These are phyloP conservation scores for Ceratocystis colombiana DNA, from an alignment of 2,329 filamentous ascomycete species.

Conservation along the genomic window DNA sequence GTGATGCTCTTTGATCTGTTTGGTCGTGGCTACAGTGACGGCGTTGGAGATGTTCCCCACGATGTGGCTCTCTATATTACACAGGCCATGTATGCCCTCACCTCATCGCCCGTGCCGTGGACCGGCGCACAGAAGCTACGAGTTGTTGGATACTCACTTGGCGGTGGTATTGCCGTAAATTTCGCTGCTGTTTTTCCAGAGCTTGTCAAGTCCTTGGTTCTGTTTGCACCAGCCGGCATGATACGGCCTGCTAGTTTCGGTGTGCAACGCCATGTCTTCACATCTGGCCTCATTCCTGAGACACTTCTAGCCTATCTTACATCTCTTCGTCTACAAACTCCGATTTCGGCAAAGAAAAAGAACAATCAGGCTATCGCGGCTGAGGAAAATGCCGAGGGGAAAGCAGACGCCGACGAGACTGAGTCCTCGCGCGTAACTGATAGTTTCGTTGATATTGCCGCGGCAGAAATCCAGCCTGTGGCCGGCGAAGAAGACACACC, in stretches of 20 bases:
- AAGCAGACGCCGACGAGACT: slow-evolving; percentile 7
- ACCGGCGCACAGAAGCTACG: slow-evolving; percentile 49
- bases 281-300: slow-evolving; percentile 46
- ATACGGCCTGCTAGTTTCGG: slow-evolving; percentile 50
- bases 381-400: neutral
- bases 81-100: slow-evolving; percentile 60
- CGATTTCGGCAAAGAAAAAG: slow-evolving; percentile 38
- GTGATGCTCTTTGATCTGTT: slow-evolving; percentile 74
- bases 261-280: slow-evolving; percentile 43
- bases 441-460: slow-evolving; percentile 35
- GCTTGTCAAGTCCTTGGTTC: slow-evolving; percentile 57
- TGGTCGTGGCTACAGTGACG: slow-evolving; percentile 57
- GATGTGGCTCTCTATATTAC: slow-evolving; percentile 63
- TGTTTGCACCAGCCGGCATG: slow-evolving; percentile 71
- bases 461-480: slow-evolving; percentile 35
- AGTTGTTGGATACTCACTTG: slow-evolving; percentile 71
- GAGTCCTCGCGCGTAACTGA: slow-evolving; percentile 27
- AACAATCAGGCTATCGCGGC: slow-evolving; percentile 8
- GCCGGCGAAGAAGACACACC: slow-evolving; percentile 29
- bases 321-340: slow-evolving; percentile 40
- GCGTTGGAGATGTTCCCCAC: slow-evolving; percentile 56
- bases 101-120: slow-evolving; percentile 61
- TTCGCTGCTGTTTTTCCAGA: slow-evolving; percentile 65
- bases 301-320: slow-evolving; percentile 42
- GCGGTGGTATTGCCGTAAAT: slow-evolving; percentile 64